phyloP scores from a whole-genome alignment of 352 stramenopile species.

The Aphanomyces cochlioides region DNA sequence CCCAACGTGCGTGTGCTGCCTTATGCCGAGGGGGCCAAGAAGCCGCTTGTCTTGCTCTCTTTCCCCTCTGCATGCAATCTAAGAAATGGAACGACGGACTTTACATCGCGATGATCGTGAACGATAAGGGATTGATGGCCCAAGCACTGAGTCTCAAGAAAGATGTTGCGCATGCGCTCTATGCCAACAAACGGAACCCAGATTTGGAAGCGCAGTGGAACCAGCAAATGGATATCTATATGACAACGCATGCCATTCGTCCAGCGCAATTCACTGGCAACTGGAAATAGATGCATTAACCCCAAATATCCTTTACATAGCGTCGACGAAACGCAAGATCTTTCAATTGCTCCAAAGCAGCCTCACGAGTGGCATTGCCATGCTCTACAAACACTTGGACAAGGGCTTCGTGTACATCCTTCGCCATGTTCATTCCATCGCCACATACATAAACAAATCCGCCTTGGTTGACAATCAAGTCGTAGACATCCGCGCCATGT shows the following conservation, averaged over 20 bases:
- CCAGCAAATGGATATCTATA: neutral
- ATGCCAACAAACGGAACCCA: conserved; percentile 28
- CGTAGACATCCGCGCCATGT: conserved; percentile 55
- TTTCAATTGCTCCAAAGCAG: conserved; percentile 56
- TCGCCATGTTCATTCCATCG: conserved; percentile 93
- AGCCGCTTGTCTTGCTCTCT: conserved; percentile 33
- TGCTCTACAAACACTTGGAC: conserved; percentile 70
- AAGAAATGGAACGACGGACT: conserved; percentile 44
- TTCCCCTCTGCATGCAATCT: conserved; percentile 28
- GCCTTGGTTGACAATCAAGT: conserved; percentile 70
- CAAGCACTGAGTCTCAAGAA: conserved; percentile 34
- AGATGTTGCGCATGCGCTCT: conserved; percentile 37
- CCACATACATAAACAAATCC: conserved; percentile 94
- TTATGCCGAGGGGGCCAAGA: conserved; percentile 40
- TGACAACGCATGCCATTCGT: conserved; percentile 2
- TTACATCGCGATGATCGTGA: conserved; percentile 50
- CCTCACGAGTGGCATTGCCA: conserved; percentile 47
- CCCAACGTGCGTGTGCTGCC: conserved; percentile 51
- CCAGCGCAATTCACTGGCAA: neutral
- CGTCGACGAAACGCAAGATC: conserved; percentile 61
- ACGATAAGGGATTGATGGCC: conserved; percentile 43
- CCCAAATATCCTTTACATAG: conserved; percentile 90
- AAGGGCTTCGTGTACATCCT: conserved; percentile 90
- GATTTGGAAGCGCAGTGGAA: conserved; percentile 6
- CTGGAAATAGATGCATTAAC: conserved; percentile 21